phyloP scores from a whole-genome alignment of 192 early-diverging fungal species.

The Entomortierella beljakovae region DNA sequence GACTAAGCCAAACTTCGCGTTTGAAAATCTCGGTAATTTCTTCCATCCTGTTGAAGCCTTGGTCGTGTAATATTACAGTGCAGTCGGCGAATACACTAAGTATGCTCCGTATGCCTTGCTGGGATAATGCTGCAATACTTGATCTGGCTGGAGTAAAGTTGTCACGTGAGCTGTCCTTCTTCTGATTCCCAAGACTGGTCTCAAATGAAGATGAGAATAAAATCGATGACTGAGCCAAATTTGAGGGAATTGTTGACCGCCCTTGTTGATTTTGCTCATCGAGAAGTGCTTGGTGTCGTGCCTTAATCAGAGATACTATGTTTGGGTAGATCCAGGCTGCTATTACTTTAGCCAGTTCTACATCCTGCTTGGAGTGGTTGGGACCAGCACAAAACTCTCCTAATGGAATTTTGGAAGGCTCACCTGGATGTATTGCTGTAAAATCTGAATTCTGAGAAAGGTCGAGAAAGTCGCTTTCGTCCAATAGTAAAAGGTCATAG shows the following conservation, averaged over 20 bases:
- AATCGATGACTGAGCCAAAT: not conserved
- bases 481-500: constrained; percentile 17
- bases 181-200: not conserved
- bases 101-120: constrained; percentile 3
- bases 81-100: constrained; percentile 22
- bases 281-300: constrained; percentile 15
- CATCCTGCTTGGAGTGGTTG: not conserved
- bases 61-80: constrained; percentile 12
- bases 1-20: constrained; percentile 9
- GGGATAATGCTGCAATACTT: not conserved
- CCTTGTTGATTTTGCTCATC: constrained; percentile 12
- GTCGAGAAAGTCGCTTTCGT: constrained; percentile 14
- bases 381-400: not conserved
- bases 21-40: constrained; percentile 2
- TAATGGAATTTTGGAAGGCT: too few species aligned
- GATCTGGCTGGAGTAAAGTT: not conserved
- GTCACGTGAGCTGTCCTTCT: not conserved
- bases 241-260: not conserved
- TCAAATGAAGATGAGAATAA: not conserved
- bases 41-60: not conserved
- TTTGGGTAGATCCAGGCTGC: constrained; percentile 32
- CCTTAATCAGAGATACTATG: constrained; percentile 11
- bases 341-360: not conserved
- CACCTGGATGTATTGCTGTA: too few species aligned
- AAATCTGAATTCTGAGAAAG: not conserved